Conservation (phyloP, 306 rosid species). For the Rubus idaeus region DNA sequence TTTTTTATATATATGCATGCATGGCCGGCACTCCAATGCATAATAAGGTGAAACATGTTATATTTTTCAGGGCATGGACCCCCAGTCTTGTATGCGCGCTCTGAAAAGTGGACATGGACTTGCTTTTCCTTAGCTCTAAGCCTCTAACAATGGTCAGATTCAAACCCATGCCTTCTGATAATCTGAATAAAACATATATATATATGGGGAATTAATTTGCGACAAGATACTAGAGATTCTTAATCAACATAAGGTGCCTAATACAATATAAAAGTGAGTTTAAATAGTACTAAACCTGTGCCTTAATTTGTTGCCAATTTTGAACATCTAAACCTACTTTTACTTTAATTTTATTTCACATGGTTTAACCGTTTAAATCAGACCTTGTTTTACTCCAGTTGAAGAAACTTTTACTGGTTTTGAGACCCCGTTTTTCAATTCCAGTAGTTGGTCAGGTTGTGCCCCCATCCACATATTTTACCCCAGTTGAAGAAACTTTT, state of each 20-base stretch:
- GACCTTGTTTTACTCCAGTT: too few relatives aligned
- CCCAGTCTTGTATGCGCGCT: not conserved
- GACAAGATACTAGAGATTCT: not conserved
- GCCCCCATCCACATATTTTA: too few relatives aligned
- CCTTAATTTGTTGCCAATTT: too few relatives aligned
- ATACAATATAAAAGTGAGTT: too few relatives aligned
- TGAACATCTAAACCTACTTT: too few relatives aligned
- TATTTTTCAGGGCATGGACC: not conserved
- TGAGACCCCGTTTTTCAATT: too few relatives aligned
- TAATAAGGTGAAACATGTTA: not conserved
- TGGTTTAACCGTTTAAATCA: too few relatives aligned
- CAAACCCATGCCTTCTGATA: not conserved
- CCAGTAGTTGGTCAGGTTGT: too few relatives aligned
- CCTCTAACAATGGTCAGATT: not conserved
- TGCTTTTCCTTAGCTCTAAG: not conserved
- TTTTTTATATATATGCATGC: not conserved
- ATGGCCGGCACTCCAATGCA: not conserved
- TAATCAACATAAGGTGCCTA: not conserved
- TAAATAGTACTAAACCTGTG: too few relatives aligned
- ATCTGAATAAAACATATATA: not conserved
- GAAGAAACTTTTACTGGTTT: too few relatives aligned
- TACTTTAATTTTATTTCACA: too few relatives aligned
- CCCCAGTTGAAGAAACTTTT: too few relatives aligned
- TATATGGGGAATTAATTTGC: not conserved
- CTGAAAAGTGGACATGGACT: not conserved